Base-by-base conservation (phyloP, 768 basidiomycete species). In the Lyophyllum semitale region DNA sequence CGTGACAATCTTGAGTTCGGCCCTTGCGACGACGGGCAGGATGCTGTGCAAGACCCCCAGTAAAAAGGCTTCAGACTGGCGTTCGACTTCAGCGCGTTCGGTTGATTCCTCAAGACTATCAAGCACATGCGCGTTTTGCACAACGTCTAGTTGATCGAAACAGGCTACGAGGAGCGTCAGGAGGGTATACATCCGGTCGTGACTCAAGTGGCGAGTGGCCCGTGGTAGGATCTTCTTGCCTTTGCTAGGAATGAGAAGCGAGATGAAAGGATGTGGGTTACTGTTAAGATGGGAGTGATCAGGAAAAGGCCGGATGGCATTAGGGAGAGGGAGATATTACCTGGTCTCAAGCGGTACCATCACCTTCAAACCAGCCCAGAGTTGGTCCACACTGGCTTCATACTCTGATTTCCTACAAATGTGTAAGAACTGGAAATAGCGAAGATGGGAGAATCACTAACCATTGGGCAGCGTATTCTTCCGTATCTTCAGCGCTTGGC, bases 201-300 rank as follows among this genome's bases (percentile, higher is more conserved):
- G 80, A 58, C 82, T 82, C 17, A 98, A 81, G 62, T 94, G 89
- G 18, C 95, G 88, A 9, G 93, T 87, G 13, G 95, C 83, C 42
- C 97, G 87, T 3, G 94, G 91, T 12, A 99, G 78, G 23, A 99
- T 81, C 57, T 87, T 88, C 76, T 98, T 98, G 53, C 97, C 97
- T 72, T 99, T 99, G 62, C 83, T 83, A 4, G 92, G 88, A 18
- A 80, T 82, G 45, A 99, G 81, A 30, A 99, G 79, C 2, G 95
- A 94, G 61, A 99, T 87, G 75, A 99, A 98, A 2, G 97, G 97
- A 74, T 99, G 97, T 2, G 96, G 96, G 59, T 90, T 81, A 68
- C 95, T 95, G 61, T 1, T 46, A 48, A 45, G n/a, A 42, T 43
- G 43, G 22, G 5, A 17, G 52, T 45, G 17, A 45, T 4, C 37